Percentiles rank a stretch among this genome's conserved stretches.
phyloP scores from a whole-genome alignment of 2,329 filamentous ascomycete genomes.

The Orbilia oligospora region DNA sequence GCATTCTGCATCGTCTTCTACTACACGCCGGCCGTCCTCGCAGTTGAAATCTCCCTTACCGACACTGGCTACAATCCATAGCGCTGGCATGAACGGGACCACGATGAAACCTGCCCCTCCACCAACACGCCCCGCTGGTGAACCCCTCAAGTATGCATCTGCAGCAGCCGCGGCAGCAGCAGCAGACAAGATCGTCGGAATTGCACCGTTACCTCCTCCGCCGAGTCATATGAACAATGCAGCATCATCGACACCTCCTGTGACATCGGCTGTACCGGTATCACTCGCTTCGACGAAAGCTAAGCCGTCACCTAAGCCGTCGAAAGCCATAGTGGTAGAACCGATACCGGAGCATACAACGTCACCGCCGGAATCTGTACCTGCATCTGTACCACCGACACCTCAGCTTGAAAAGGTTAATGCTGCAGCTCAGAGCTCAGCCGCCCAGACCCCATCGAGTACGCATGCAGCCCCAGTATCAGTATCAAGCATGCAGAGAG shows the following conservation, averaged over 20 bases:
- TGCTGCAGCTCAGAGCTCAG: constrained; percentile 65
- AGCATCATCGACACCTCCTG: constrained; percentile 48
- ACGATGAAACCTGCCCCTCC: constrained; percentile 93
- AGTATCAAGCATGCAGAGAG: constrained; percentile 58
- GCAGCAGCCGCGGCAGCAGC: constrained; percentile 94
- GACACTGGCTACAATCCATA: constrained; percentile 90
- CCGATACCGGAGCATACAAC: constrained; percentile 57
- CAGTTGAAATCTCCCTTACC: constrained; percentile 95
- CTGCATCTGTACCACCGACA: constrained; percentile 66
- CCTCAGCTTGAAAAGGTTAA: constrained; percentile 69
- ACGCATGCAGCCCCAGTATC: constrained; percentile 60
- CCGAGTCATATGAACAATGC: constrained; percentile 72
- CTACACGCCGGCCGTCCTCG: constrained; percentile 81
- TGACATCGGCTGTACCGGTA: constrained; percentile 38
- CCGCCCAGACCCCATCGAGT: constrained; percentile 57
- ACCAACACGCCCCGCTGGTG: constrained; percentile 85
- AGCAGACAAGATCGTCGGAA: constrained; percentile 91
- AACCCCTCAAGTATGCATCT: constrained; percentile 95
- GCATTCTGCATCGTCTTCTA: constrained; percentile 66
- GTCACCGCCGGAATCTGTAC: constrained; percentile 55
- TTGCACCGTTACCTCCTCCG: constrained; percentile 91
- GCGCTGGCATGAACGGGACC: constrained; percentile 74
- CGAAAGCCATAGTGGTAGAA: constrained; percentile 70
- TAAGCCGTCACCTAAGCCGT: constrained; percentile 70
- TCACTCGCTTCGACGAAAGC: constrained; percentile 56